A percentile compares a stretch with the other conserved stretches of the same genome.
Evolutionary conservation across 768 basidiomycete genomes (phyloP).

Genomic region (Lentinus tigrinus): DNA sequence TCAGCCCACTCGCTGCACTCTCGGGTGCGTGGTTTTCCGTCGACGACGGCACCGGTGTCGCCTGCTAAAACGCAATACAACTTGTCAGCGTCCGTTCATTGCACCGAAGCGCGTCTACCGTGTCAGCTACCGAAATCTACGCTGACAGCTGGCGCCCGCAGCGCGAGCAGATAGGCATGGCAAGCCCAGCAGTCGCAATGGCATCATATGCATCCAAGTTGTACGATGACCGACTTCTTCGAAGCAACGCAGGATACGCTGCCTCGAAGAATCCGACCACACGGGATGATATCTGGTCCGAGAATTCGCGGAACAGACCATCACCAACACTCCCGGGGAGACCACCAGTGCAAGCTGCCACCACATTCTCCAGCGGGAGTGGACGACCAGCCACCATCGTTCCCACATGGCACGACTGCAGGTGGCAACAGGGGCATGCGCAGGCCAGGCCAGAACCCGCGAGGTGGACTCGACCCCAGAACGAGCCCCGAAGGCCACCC

Average conservation of each 20-base stretch:
- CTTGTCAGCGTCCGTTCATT: neutral
- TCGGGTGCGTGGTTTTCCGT: slow-evolving; percentile 23
- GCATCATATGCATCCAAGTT: neutral
- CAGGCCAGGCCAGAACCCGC: no score
- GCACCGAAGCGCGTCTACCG: neutral
- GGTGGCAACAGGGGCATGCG: no score
- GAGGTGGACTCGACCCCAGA: neutral
- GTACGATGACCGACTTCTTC: no score
- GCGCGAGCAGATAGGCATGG: neutral
- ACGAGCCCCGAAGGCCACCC: neutral
- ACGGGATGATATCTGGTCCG: no score
- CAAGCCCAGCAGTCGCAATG: neutral
- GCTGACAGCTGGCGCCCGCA: slow-evolving; percentile 5
- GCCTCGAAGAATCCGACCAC: no score
- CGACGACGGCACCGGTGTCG: slow-evolving; percentile 17
- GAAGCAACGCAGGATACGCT: no score
- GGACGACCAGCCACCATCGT: no score
- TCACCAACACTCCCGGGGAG: no score
- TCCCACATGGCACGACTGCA: neutral
- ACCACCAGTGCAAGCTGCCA: no score
- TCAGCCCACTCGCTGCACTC: slow-evolving; percentile 40
- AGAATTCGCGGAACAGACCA: no score
- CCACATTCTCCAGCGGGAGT: no score
- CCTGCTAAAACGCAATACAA: slow-evolving; percentile 20
- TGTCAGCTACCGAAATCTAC: slow-evolving; percentile 10